Evolutionary conservation across 2,329 filamentous ascomycete species (phyloP).

Genomic region (Fusarium fujikuroi): DNA sequence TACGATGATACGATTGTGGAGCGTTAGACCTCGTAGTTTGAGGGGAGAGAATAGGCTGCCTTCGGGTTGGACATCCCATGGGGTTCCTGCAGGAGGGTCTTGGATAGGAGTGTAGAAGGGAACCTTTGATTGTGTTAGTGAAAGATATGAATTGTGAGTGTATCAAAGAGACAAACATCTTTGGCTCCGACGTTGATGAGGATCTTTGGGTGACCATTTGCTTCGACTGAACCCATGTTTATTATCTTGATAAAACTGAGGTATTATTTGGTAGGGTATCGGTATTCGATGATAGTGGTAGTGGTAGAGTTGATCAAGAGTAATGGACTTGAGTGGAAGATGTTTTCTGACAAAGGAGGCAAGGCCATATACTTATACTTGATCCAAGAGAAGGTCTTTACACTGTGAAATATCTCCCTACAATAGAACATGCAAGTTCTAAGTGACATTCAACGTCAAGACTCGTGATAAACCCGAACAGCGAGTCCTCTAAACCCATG

Average conservation of each 20-base stretch:
- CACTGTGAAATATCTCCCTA: not conserved
- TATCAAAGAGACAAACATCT: conserved; percentile 9
- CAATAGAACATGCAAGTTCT: not conserved
- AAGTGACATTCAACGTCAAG: not conserved
- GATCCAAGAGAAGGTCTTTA: too few species aligned
- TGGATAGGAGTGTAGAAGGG: conserved; percentile 43
- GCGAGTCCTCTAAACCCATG: not conserved
- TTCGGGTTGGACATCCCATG: conserved; percentile 39
- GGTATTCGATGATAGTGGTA: not conserved
- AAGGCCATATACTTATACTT: conserved; percentile 6
- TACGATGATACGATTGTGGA: conserved; percentile 60
- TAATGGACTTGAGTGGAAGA: not conserved
- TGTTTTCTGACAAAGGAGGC: not conserved
- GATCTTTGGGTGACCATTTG: conserved; percentile 6
- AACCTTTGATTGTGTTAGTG: conserved; percentile 9
- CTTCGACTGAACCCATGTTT: conserved; percentile 1
- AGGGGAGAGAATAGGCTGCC: conserved; percentile 56
- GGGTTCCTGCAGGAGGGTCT: conserved; percentile 40
- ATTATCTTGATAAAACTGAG: not conserved
- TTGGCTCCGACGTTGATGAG: conserved; percentile 38
- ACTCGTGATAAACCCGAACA: not conserved
- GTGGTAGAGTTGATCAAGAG: not conserved
- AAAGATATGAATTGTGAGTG: not conserved
- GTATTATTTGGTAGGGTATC: not conserved
- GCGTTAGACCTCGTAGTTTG: conserved; percentile 54